A percentile compares a stretch with the other conserved stretches of the same genome.
Conservation (phyloP, 495 filamentous ascomycete genomes). For the Penicillium simplicissimum region DNA sequence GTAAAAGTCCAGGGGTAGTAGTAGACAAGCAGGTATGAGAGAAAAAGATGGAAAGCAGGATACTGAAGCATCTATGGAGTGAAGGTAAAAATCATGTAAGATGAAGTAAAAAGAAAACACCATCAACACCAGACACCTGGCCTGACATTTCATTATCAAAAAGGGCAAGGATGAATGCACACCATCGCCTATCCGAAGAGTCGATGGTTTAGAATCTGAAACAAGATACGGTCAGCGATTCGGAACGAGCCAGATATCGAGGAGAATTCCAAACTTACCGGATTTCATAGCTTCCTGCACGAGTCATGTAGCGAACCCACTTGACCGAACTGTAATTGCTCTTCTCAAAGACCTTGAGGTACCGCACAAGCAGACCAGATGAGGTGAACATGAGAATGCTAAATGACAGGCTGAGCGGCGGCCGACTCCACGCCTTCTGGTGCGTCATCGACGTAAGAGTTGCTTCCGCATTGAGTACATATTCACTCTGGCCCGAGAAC, state of each 20-base stretch:
- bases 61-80: not conserved
- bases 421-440: slow-evolving; percentile 95
- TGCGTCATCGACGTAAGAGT: slow-evolving; percentile 95
- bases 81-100: not conserved
- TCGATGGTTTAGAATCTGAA: slow-evolving; percentile 14
- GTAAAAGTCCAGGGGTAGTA: not conserved
- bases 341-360: slow-evolving; percentile 99
- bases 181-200: slow-evolving; percentile 2
- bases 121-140: slow-evolving; percentile 30
- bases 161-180: slow-evolving; percentile 8
- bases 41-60: not conserved
- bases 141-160: slow-evolving; percentile 16
- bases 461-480: slow-evolving; percentile 90
- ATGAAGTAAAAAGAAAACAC: slow-evolving; percentile 21
- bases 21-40: not conserved
- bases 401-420: slow-evolving; percentile 89
- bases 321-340: slow-evolving; percentile 97
- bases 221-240: not conserved
- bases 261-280: slow-evolving; percentile 37
- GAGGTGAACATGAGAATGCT: slow-evolving; percentile 97
- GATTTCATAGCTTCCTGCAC: slow-evolving; percentile 68
- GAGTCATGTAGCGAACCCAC: slow-evolving; percentile 99
- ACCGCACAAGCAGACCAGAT: slow-evolving; percentile 85
- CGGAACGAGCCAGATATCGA: not conserved
- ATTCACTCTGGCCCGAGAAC: slow-evolving; percentile 95